Evolutionary conservation across 805 yeast genomes (phyloP).

Genomic region (Ogataea pignaliae): DNA sequence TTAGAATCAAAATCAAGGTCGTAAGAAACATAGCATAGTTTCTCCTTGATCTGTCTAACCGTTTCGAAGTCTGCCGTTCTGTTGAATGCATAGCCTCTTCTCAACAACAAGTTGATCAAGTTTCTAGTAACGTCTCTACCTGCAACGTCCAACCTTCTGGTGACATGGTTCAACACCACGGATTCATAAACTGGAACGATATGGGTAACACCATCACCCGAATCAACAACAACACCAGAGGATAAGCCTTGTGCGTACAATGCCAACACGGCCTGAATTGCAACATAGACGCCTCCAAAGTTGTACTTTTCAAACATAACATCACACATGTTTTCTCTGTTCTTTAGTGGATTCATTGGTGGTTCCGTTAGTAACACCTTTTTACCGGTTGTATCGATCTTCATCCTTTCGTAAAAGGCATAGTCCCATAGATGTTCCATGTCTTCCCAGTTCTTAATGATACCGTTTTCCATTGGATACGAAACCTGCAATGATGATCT

Average conservation of each 20-base stretch:
- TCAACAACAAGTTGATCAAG: conserved; percentile 80
- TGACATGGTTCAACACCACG: conserved; percentile 91
- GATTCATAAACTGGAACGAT: conserved; percentile 97
- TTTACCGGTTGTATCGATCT: conserved; percentile 65
- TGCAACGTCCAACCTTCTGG: conserved; percentile 91
- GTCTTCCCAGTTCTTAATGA: conserved; percentile 96
- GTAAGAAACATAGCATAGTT: conserved; percentile 90
- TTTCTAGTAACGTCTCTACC: conserved; percentile 98
- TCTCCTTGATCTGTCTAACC: conserved; percentile 95
- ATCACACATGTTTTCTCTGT: conserved; percentile 87
- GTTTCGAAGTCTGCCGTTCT: conserved; percentile 99
- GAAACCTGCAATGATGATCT: conserved; percentile 86
- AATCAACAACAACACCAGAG: conserved; percentile 96
- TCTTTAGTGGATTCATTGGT: conserved; percentile 92
- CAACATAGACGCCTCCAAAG: conserved; percentile 91
- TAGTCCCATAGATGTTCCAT: conserved; percentile 99
- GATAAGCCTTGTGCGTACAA: conserved; percentile 95
- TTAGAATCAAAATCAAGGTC: conserved; percentile 87
- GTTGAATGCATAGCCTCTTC: conserved; percentile 97
- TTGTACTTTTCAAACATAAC: conserved; percentile 89
- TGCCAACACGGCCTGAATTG: conserved; percentile 97
- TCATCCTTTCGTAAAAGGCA: conserved; percentile 88
- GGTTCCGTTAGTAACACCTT: conserved; percentile 93
- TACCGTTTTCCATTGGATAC: conserved; percentile 99
- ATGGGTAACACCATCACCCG: conserved; percentile 98